These are phyloP conservation scores for Lasiodiplodia theobromae DNA, from an alignment of 2,329 filamentous ascomycete species.

Conservation along the genomic window DNA sequence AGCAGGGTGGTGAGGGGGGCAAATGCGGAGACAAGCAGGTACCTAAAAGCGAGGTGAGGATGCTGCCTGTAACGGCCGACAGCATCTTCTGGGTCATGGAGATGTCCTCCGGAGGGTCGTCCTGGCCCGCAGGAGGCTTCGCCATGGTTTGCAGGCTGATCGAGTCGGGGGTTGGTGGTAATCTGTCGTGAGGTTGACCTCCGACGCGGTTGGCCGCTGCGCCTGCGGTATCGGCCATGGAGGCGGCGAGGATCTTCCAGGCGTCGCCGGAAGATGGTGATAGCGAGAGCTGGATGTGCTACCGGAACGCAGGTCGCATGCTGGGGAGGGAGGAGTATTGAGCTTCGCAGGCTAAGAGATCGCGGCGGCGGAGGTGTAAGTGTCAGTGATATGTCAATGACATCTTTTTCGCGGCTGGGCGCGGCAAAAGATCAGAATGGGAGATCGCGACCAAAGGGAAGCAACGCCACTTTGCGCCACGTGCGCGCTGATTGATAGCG, in stretches of 20 bases:
- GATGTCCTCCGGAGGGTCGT: conserved; percentile 62
- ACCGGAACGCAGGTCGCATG: conserved; percentile 22
- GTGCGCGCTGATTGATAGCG: conserved; percentile 8
- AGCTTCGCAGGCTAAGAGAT: not conserved
- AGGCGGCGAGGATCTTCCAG: conserved; percentile 18
- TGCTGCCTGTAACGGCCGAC: conserved; percentile 87
- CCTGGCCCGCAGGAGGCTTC: conserved; percentile 41
- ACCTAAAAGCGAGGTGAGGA: conserved; percentile 90
- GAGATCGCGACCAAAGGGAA: conserved; percentile 36
- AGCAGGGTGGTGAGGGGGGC: conserved; percentile 13
- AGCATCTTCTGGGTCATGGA: conserved; percentile 91
- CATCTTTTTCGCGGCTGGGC: conserved; percentile 27
- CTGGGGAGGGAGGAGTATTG: not conserved
- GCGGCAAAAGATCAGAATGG: conserved; percentile 28
- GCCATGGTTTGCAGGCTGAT: conserved; percentile 36
- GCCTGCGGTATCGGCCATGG: conserved; percentile 31
- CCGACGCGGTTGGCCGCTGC: conserved; percentile 16
- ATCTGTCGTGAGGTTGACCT: conserved; percentile 48
- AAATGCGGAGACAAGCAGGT: conserved; percentile 41
- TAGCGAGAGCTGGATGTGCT: not conserved
- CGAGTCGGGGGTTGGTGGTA: conserved; percentile 33
- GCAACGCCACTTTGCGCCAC: conserved; percentile 32
- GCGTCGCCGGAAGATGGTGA: not conserved
- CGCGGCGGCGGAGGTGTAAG: not conserved
- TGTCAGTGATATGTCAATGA: conserved; percentile 25